Evolutionary conservation across 176 grass and related monocot genomes (phyloP).

Genomic region (Paspalum notatum): DNA sequence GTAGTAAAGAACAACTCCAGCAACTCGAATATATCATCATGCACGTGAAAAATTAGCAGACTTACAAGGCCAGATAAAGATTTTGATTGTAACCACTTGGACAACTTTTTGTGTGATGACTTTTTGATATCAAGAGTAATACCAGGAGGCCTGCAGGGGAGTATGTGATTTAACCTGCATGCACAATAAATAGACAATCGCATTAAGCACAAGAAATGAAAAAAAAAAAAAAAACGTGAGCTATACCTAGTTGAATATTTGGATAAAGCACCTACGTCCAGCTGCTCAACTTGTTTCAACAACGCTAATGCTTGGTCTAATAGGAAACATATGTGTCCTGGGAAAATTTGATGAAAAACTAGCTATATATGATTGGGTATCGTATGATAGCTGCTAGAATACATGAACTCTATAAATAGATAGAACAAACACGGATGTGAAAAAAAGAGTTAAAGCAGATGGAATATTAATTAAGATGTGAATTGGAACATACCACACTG

Average conservation of each 20-base stretch:
- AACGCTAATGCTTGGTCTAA: not conserved
- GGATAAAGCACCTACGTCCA: not conserved
- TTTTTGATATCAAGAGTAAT: constrained; percentile 91
- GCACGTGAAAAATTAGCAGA: constrained; percentile 11
- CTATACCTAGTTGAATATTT: not conserved
- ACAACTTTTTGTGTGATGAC: constrained; percentile 91
- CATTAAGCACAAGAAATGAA: not conserved
- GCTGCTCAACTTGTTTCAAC: too few species aligned
- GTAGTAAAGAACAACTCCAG: not conserved
- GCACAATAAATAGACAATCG: constrained; percentile 1
- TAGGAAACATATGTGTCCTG: not conserved
- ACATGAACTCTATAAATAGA: not conserved
- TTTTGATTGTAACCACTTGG: constrained; percentile 96
- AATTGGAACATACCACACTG: constrained; percentile 68
- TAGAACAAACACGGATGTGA: not conserved
- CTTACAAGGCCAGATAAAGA: constrained; percentile 81
- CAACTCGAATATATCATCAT: not conserved
- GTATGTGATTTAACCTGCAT: constrained; percentile 86
- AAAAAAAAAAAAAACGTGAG: not conserved
- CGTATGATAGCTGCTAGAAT: not conserved
- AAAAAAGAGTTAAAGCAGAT: constrained; percentile 2
- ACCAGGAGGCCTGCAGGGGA: constrained; percentile 86
- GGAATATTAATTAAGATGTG: not conserved
- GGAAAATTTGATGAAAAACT: not conserved
- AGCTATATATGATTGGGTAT: not conserved